Base-by-base conservation (phyloP, 1,139 yeast genomes). In the Taphrina flavorubra region DNA sequence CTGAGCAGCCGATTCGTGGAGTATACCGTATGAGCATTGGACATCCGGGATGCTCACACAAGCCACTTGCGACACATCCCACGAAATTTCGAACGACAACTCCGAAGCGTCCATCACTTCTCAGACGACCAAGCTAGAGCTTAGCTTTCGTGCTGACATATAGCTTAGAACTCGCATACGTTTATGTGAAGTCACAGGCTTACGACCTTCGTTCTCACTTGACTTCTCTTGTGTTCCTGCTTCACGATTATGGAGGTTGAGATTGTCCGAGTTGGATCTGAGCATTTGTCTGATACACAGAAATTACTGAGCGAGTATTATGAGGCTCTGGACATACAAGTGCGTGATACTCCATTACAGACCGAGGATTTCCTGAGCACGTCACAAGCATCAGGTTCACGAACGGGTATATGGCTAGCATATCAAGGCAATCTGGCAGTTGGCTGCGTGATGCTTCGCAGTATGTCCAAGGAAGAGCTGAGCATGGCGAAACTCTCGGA, bases 271-370 rank as follows among this genome's bases (percentile, higher is more conserved):
- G 65, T 47, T 11, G 14, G 36, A 10, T 13, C 20, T 13, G 56
- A 36, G 18, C 36, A 44, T 39, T 18, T 63, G 56, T 6, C 42
- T 2, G 55, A 63, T 13, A 59, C 51, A 4, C 60, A 53, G 16
- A 34, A 31, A 5, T 56, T 63, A 7, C n/a, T 63, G 46, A 46
- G 55, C 25, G 67, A 63, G 25, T 63, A 63, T 55, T 63, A 63
- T 37, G 56, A 14, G 20, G 51, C 67, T 11, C 25, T 63, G 13
- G 47, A 63, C 8, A 63, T 63, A 13, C 49, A 37, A 25, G 56
- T 51, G 56, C 60, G 67, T 14, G 67, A 63, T 37, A 55, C 67
- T n/a, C 61, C 67, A 3, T 25, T 25, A 14, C 60, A 55, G 18
- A 63, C 59, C 2, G 61, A 31, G 16, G 37, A 25, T 2, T 63